Percentiles rank a stretch among this genome's conserved stretches.
Conservation (phyloP, 2,329 filamentous ascomycete genomes). For the Hymenoscyphus occultus region DNA sequence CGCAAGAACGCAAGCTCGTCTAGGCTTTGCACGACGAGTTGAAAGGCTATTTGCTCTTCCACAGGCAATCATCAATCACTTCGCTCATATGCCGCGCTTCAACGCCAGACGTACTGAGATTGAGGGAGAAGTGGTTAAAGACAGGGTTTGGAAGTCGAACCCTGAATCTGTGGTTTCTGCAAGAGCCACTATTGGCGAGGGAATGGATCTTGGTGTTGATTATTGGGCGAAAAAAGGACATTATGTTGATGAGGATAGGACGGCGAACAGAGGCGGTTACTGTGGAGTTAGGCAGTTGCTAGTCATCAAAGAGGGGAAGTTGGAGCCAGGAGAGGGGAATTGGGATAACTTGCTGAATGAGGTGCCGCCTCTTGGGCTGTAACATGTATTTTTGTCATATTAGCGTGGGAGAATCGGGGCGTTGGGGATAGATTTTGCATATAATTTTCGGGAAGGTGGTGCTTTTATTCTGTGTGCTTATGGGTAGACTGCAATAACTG, state of each 20-base stretch:
- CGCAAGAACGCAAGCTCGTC: slow-evolving; percentile 52
- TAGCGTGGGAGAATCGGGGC: background rate
- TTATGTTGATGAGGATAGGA: slow-evolving; percentile 44
- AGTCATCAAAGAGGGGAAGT: slow-evolving; percentile 38
- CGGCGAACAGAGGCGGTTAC: slow-evolving; percentile 51
- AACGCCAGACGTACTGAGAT: slow-evolving; percentile 60
- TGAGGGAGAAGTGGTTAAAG: slow-evolving; percentile 52
- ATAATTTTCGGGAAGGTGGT: background rate
- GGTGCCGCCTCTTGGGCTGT: slow-evolving; percentile 26
- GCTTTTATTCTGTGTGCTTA: background rate
- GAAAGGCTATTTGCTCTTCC: slow-evolving; percentile 61
- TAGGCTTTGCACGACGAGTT: slow-evolving; percentile 59
- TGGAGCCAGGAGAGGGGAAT: slow-evolving; percentile 32
- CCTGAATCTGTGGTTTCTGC: slow-evolving; percentile 25
- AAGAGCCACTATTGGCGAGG: slow-evolving; percentile 27
- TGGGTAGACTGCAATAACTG: background rate
- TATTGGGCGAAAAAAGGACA: slow-evolving; percentile 35
- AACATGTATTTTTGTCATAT: background rate
- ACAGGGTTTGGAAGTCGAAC: slow-evolving; percentile 47
- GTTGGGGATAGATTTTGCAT: background rate
- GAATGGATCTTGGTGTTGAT: slow-evolving; percentile 17
- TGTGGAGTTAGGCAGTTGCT: slow-evolving; percentile 54
- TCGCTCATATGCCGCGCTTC: slow-evolving; percentile 54
- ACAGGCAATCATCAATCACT: slow-evolving; percentile 55
- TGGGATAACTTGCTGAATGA: slow-evolving; percentile 35